A percentile compares a stretch with the other conserved stretches of the same genome.
These are phyloP conservation scores for Neurospora sp. DNA, from an alignment of 495 filamentous ascomycete genomes.

Conservation along the genomic window DNA sequence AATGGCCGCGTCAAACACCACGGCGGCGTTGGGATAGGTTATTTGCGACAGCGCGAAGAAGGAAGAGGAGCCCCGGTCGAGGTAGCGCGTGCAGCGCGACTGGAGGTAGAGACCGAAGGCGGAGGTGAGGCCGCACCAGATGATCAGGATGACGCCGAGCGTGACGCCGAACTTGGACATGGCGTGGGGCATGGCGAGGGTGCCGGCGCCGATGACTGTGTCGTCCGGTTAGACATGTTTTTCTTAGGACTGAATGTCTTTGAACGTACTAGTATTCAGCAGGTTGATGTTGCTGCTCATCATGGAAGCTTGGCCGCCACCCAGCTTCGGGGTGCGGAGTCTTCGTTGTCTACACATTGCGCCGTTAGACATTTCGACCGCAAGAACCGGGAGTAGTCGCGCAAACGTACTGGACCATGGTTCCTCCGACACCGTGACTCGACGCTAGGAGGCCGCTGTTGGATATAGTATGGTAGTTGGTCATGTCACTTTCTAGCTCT, in stretches of 20 bases:
- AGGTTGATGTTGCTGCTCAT: constrained; percentile 87
- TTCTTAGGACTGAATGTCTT: not conserved
- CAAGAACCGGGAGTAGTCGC: not conserved
- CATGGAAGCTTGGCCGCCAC: constrained; percentile 72
- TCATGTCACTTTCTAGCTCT: not conserved
- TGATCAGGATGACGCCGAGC: constrained; percentile 69
- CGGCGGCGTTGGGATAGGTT: constrained; percentile 92
- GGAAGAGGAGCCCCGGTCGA: constrained; percentile 67
- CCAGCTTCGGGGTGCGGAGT: constrained; percentile 29
- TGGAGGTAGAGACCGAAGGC: constrained; percentile 95
- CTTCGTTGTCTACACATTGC: constrained; percentile 19
- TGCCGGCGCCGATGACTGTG: constrained; percentile 85
- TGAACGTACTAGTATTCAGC: constrained; percentile 73
- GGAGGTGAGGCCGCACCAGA: constrained; percentile 82
- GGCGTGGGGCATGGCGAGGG: constrained; percentile 88
- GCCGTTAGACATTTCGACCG: not conserved
- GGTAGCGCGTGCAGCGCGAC: constrained; percentile 78
- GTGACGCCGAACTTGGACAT: constrained; percentile 85
- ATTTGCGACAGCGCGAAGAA: constrained; percentile 94
- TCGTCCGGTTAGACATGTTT: not conserved
- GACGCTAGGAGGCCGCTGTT: not conserved
- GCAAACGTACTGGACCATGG: not conserved
- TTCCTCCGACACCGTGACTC: not conserved
- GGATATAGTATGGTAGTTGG: not conserved
- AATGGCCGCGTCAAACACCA: constrained; percentile 92